Conservation (phyloP, 179 eudicot genomes). For the Beta corolliflora region DNA sequence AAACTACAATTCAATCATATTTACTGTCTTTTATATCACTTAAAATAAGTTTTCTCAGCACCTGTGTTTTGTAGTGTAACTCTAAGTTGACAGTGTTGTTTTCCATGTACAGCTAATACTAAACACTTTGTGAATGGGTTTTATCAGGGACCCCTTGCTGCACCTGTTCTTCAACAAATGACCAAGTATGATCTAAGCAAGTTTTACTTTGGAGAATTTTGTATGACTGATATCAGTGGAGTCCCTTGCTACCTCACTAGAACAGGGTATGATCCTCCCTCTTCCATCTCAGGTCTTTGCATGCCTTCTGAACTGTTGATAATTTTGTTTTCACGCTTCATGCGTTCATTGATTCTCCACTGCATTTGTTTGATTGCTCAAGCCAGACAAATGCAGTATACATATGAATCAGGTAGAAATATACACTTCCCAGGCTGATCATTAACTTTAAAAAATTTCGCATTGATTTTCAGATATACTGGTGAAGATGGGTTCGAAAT, state of each 20-base stretch:
- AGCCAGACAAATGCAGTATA: not conserved
- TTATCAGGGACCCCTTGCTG: conserved; percentile 94
- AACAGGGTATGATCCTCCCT: conserved; percentile 67
- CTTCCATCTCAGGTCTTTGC: not conserved
- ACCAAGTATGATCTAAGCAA: conserved; percentile 89
- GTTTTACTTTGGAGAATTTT: conserved; percentile 82
- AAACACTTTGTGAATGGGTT: conserved; percentile 16
- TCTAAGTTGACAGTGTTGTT: too few species aligned
- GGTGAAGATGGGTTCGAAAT: conserved; percentile 99
- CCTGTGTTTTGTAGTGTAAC: not conserved
- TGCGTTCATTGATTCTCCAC: not conserved
- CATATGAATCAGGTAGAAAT: not conserved
- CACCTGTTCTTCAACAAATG: conserved; percentile 81
- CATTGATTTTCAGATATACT: conserved; percentile 62
- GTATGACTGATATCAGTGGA: conserved; percentile 71
- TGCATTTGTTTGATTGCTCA: not conserved
- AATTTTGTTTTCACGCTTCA: not conserved
- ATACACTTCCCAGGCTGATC: not conserved
- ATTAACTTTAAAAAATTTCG: conserved; percentile 3
- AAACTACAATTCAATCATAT: not conserved
- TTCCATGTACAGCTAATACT: not conserved
- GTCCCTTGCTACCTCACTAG: conserved; percentile 80
- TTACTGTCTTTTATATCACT: not conserved
- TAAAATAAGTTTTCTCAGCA: not conserved
- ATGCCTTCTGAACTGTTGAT: not conserved